These are phyloP conservation scores for Trypanosoma brucei DNA, from an alignment of 208 protist genomes.

Conservation along the genomic window DNA sequence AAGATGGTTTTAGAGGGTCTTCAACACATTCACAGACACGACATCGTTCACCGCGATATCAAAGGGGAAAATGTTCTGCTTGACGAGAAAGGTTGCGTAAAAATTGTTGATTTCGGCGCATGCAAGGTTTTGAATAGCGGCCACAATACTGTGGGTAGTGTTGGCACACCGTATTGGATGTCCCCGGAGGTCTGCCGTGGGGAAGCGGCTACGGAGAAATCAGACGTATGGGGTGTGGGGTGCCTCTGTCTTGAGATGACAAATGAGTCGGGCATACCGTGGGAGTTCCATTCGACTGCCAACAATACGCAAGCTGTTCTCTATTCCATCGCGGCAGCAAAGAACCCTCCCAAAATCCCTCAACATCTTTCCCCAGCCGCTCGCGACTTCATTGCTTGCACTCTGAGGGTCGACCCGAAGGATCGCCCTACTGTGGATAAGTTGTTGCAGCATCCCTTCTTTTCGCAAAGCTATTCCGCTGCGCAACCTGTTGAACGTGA, in stretches of 20 bases:
- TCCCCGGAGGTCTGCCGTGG: slow-evolving; percentile 80
- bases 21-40: slow-evolving; percentile 65
- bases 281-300: slow-evolving; percentile 40
- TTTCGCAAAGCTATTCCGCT: slow-evolving; percentile 35
- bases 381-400: slow-evolving; percentile 61
- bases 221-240: slow-evolving; percentile 79
- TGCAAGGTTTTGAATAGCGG: slow-evolving; percentile 65
- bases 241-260: slow-evolving; percentile 84
- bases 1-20: slow-evolving; percentile 71
- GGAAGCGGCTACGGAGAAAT: slow-evolving; percentile 53
- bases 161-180: slow-evolving; percentile 82
- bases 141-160: slow-evolving; percentile 35
- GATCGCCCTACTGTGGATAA: slow-evolving; percentile 48
- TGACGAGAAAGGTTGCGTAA: slow-evolving; percentile 74
- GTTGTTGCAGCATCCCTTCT: slow-evolving; percentile 78
- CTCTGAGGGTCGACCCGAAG: slow-evolving; percentile 55
- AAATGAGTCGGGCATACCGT: slow-evolving; percentile 58
- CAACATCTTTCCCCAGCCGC: slow-evolving; percentile 40
- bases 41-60: slow-evolving; percentile 88
- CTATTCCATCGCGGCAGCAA: slow-evolving; percentile 63
- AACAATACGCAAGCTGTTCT: slow-evolving; percentile 54
- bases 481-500: slow-evolving; percentile 37
- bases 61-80: slow-evolving; percentile 90
- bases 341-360: slow-evolving; percentile 54
- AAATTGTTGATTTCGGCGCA: slow-evolving; percentile 93